Evolutionary conservation across 2,329 filamentous ascomycete genomes (phyloP), one percentile per base, ranked within the genome.

Genomic region (Diaporthe vaccinii): DNA sequence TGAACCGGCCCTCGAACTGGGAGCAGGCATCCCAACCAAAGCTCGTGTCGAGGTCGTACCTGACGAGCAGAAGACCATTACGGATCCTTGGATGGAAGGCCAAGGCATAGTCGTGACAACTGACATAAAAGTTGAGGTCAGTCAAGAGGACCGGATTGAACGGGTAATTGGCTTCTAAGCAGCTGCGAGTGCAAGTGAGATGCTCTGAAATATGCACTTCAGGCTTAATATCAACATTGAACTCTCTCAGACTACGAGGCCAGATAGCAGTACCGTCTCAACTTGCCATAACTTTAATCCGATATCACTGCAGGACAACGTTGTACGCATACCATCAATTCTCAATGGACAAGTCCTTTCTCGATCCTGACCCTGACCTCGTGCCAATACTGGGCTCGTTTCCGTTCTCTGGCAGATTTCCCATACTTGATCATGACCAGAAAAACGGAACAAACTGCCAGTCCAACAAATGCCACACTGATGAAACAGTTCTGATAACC

Each of bases 401-500:
- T 82, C 74, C 55, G 61, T 75, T 82, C 79, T 49, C 81, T 78
- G 44, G 81, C 76, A 69, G 31, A 74, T 79, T 82, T 82, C 22
- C 81, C 81, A 78, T 80, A 82, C 41, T 77, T 78, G 55, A 82
- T 77, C 80, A 82, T 82, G 55, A 81, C 58, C 55, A 82, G 65
- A 51, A 81, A 82, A 41, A 80, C 79, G 22, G 75, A 77, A 58
- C 81, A 82, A 15, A 82, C 81, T 22, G 78, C 79, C 71, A 82
- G 61, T 7, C 80, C 81, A 15, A 82, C 79, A 68, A 82, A 82
- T 3, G 81, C 81, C 44, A 80, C 79, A 71, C 79, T 82, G 44
- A 75, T 72, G 12, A 78, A 76, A 55, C 76, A 77, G 46, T 77
- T 72, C 53, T 77, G 76, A 25, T 73, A 76, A 0, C 76, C 76